Base-by-base conservation (phyloP, 768 basidiomycete species). In the Floccularia luteovirens region DNA sequence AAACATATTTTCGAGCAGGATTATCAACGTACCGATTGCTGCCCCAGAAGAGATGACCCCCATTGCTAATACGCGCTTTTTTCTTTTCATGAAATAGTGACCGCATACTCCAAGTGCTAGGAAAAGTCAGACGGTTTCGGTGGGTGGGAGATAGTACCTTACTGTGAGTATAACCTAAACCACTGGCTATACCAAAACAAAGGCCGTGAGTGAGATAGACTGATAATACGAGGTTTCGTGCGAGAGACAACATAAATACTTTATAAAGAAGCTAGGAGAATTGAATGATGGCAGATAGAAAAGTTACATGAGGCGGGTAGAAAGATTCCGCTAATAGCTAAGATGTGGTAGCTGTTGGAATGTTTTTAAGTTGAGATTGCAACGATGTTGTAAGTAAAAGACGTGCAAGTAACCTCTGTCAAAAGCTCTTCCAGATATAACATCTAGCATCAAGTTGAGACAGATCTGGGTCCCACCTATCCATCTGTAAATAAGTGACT, bases 321-420 rank as follows among this genome's bases (percentile, higher is more conserved):
- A 74, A 73, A 51, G 5, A 70, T 16, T 1, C 67, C 57, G 0
- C 73, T 75, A 23, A 56, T 58, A 8, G 70, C 64, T 44, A 75
- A 61, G 12, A 75, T 43, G 31, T 62, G 55, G 42, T 70, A 66
- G 45, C 71, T 71, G 41, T 16, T 41, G 11, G 21, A 24, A 24
- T 5, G n/a, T 20, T 23, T 12, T 32, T 36, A 7, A 28, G 24
- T 41, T 2, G 27, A 39, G n/a, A 34, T n/a, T 19, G 3, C 17
- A 2, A 13, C 20, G 13, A 2, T n/a, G 32, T 20, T 24, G 12
- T n/a, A 25, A 19, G 28, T n/a, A n/a, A n/a, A 2, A 38, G 13
- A 45, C 66, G 48, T 48, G 69, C 70, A 74, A 74, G 52, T 74
- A 70, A 37, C 77, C 76, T 16, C 61, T 61, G 36, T 78, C 77